phyloP scores from a whole-genome alignment of 306 rosid species.

The Begonia peltatifolia region DNA sequence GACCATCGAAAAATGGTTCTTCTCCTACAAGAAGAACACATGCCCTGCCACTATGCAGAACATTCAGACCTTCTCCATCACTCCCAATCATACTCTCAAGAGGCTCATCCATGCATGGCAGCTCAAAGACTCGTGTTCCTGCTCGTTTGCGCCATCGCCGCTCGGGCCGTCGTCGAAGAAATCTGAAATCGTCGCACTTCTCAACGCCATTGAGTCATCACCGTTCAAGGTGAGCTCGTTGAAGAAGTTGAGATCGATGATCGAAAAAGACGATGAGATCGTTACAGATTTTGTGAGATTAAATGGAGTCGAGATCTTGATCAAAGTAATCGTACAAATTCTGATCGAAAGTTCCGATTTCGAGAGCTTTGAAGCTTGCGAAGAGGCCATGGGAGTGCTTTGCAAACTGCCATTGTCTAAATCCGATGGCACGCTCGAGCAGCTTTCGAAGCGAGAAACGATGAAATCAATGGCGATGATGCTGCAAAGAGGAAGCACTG shows the following conservation, averaged over 20 bases:
- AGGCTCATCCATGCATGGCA: conserved; percentile 37
- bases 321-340: conserved; percentile 18
- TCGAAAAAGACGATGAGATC: conserved; percentile 10
- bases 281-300: conserved; percentile 13
- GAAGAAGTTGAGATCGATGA: conserved; percentile 29
- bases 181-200: conserved; percentile 16
- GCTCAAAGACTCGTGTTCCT: not conserved
- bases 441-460: conserved; percentile 15
- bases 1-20: conserved; percentile 39
- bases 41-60: conserved; percentile 45
- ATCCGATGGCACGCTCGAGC: conserved; percentile 9
- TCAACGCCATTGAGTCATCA: conserved; percentile 24
- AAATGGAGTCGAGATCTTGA: conserved; percentile 20
- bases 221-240: conserved; percentile 38
- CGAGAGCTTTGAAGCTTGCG: conserved; percentile 25
- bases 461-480: conserved; percentile 22
- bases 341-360: conserved; percentile 22
- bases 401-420: conserved; percentile 15
- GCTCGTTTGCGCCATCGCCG: conserved; percentile 4
- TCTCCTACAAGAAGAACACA: conserved; percentile 34
- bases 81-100: conserved; percentile 40
- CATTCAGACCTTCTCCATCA: conserved; percentile 12
- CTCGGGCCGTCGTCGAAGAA: not conserved
- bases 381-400: conserved; percentile 35
- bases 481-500: conserved; percentile 34